Evolutionary conservation across 805 yeast genomes (phyloP).

Genomic region (Lachancea thermotolerans): DNA sequence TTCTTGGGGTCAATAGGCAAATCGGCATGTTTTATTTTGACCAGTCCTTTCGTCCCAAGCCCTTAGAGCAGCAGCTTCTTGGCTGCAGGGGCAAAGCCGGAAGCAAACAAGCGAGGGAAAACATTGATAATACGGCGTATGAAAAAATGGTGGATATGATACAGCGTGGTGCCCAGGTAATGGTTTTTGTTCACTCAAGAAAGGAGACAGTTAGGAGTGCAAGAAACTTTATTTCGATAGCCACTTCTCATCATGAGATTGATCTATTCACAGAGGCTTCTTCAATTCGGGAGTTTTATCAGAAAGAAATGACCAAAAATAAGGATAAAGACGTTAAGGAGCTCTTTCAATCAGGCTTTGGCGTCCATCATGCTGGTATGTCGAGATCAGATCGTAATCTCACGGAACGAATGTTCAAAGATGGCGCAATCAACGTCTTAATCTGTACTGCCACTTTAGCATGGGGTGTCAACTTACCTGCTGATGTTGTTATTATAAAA

Average conservation of each 20-base stretch:
- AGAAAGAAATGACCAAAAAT: slow-evolving; percentile 62
- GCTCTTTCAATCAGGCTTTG: slow-evolving; percentile 74
- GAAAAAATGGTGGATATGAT: slow-evolving; percentile 67
- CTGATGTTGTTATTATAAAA: slow-evolving; percentile 92
- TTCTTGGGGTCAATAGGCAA: slow-evolving; percentile 81
- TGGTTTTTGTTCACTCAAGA: slow-evolving; percentile 95
- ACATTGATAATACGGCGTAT: slow-evolving; percentile 68
- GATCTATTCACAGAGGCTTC: slow-evolving; percentile 36
- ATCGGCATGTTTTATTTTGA: slow-evolving; percentile 94
- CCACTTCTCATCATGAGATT: slow-evolving; percentile 52
- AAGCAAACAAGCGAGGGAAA: slow-evolving; percentile 56
- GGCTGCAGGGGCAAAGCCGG: slow-evolving; percentile 89
- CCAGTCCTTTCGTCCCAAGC: slow-evolving; percentile 88
- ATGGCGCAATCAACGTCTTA: slow-evolving; percentile 81
- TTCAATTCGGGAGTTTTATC: slow-evolving; percentile 31
- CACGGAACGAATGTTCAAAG: slow-evolving; percentile 78
- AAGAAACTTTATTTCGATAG: slow-evolving; percentile 59
- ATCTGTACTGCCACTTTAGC: slow-evolving; percentile 97
- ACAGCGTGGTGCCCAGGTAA: slow-evolving; percentile 72
- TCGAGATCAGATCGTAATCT: slow-evolving; percentile 81
- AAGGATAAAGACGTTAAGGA: slow-evolving; percentile 77
- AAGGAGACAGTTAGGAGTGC: slow-evolving; percentile 88
- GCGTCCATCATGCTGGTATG: slow-evolving; percentile 98
- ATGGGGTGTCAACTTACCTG: slow-evolving; percentile 99
- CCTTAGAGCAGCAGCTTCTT: slow-evolving; percentile 76